These are phyloP conservation scores for Paulownia fortunei DNA, from an alignment of 257 asterid genomes.

Conservation along the genomic window DNA sequence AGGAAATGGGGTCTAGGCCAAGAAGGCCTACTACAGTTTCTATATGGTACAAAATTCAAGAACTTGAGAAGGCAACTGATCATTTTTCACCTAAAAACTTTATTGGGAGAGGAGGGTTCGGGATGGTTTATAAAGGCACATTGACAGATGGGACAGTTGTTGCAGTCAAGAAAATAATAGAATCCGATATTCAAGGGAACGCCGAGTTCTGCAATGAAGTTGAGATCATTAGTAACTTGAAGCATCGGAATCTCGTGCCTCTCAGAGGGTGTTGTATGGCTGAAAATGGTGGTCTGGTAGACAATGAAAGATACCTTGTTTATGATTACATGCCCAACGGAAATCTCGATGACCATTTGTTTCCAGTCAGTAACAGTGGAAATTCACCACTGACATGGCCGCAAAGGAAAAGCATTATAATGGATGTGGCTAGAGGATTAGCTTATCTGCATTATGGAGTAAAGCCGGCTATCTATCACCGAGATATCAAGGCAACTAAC, in stretches of 20 bases:
- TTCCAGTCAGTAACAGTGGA: conserved; percentile 28
- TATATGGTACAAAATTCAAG: conserved; percentile 71
- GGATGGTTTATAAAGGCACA: conserved; percentile 77
- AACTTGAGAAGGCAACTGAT: conserved; percentile 78
- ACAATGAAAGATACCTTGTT: conserved; percentile 71
- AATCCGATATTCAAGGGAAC: conserved; percentile 76
- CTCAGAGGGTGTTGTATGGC: conserved; percentile 88
- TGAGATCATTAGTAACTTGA: conserved; percentile 88
- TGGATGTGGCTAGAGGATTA: conserved; percentile 86
- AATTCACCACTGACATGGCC: conserved; percentile 71
- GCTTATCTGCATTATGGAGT: conserved; percentile 85
- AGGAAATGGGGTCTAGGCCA: conserved; percentile 50
- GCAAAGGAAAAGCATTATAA: conserved; percentile 69
- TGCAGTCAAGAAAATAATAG: conserved; percentile 77
- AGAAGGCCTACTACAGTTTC: conserved; percentile 75
- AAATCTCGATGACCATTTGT: conserved; percentile 83
- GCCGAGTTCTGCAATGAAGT: conserved; percentile 91
- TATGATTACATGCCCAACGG: conserved; percentile 93
- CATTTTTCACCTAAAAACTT: conserved; percentile 66
- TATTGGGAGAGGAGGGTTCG: conserved; percentile 89
- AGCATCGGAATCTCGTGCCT: conserved; percentile 87
- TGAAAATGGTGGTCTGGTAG: conserved; percentile 45
- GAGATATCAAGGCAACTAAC: conserved; percentile 90
- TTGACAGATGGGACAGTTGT: conserved; percentile 72
- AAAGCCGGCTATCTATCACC: conserved; percentile 79